Conservation (phyloP, 129 eudicot genomes). For the Silybum marianum region DNA sequence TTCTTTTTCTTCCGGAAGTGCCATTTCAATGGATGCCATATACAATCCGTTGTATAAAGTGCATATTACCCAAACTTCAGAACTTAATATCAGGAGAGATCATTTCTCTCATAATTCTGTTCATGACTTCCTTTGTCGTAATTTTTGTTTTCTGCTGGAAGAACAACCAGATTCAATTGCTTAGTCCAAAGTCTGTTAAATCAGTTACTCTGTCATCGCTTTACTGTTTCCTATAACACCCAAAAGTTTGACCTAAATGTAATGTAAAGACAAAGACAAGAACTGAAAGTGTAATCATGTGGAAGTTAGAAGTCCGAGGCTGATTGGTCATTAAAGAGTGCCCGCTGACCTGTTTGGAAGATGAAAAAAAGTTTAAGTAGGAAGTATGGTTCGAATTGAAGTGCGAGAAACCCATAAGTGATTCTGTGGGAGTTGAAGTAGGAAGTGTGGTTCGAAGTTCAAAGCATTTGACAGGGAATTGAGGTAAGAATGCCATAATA, state of each 20-base stretch:
- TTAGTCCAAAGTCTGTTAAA: background rate
- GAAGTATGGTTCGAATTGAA: background rate
- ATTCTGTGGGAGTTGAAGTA: too few species aligned
- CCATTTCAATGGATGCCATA: background rate
- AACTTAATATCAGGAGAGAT: background rate
- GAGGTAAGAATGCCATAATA: too few species aligned
- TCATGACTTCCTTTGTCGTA: background rate
- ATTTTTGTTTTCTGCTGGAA: background rate
- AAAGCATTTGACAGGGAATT: too few species aligned
- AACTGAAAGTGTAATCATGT: background rate
- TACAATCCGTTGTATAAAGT: background rate
- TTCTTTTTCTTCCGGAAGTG: background rate
- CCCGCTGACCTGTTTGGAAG: background rate
- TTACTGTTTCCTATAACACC: background rate
- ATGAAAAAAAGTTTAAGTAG: background rate
- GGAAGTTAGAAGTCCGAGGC: background rate
- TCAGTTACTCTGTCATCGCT: background rate
- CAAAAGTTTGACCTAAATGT: background rate
- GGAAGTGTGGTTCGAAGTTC: too few species aligned
- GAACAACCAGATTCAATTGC: background rate
- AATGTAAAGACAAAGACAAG: background rate
- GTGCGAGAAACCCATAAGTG: background rate
- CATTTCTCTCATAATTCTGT: background rate
- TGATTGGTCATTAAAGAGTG: background rate
- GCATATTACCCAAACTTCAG: constrained; percentile 2